Conservation (phyloP, 2,329 filamentous ascomycete genomes). For the Cephalotrichum gorgonifer region DNA sequence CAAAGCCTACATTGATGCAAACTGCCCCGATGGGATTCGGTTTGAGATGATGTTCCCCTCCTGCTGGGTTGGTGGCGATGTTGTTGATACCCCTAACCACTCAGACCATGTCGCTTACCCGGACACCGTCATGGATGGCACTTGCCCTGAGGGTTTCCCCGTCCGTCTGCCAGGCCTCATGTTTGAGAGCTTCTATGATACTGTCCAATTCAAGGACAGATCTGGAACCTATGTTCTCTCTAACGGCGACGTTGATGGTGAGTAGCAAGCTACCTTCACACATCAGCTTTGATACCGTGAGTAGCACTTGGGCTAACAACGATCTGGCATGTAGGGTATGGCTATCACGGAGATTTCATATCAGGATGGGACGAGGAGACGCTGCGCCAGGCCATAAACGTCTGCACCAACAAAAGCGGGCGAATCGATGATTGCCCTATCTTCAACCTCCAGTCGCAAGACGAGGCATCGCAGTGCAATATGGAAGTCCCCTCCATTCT, state of each 20-base stretch:
- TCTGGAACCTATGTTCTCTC: constrained; percentile 64
- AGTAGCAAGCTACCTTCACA: not conserved
- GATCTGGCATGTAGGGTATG: constrained; percentile 42
- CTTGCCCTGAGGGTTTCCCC: constrained; percentile 60
- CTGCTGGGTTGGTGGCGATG: constrained; percentile 72
- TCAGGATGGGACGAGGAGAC: constrained; percentile 63
- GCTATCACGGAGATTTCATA: constrained; percentile 74
- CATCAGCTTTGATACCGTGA: not conserved
- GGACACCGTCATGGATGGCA: constrained; percentile 62
- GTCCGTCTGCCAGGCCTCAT: constrained; percentile 65
- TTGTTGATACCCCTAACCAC: constrained; percentile 44
- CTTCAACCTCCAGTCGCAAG: constrained; percentile 60
- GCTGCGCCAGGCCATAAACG: constrained; percentile 61
- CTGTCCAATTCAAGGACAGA: constrained; percentile 49
- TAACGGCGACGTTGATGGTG: constrained; percentile 69
- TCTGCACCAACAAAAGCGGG: constrained; percentile 64
- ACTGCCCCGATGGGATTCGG: constrained; percentile 74
- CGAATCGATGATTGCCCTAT: constrained; percentile 62
- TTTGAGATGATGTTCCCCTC: constrained; percentile 82
- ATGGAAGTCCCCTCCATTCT: constrained; percentile 48
- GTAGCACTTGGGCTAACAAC: not conserved
- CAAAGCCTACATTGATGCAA: constrained; percentile 67
- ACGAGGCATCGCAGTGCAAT: constrained; percentile 46
- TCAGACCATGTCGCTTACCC: constrained; percentile 68
- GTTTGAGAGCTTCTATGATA: constrained; percentile 80